Evolutionary conservation across 2,329 filamentous ascomycete species (phyloP).

Genomic region (Microdochium nivale): DNA sequence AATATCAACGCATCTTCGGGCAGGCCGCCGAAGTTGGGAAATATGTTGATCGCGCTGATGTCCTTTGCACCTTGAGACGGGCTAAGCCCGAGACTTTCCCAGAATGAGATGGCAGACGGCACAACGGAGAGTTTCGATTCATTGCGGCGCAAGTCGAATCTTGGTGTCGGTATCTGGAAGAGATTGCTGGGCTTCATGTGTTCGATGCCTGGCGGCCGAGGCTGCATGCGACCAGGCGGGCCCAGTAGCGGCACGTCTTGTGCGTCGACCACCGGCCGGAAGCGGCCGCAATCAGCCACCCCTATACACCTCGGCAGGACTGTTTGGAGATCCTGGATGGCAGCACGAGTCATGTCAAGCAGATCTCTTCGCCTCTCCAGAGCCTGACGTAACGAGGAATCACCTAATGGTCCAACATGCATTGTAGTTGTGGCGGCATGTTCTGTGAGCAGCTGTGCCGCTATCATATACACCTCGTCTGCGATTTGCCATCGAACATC

Average conservation of each 20-base stretch:
- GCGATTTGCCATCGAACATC: constrained; percentile 33
- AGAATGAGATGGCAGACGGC: constrained; percentile 67
- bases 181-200: constrained; percentile 41
- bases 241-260: constrained; percentile 46
- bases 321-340: constrained; percentile 37
- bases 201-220: constrained; percentile 37
- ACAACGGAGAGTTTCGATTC: constrained; percentile 64
- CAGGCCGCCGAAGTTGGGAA: constrained; percentile 57
- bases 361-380: constrained; percentile 29
- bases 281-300: constrained; percentile 28
- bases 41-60: constrained; percentile 61
- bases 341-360: constrained; percentile 33
- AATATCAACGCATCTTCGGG: constrained; percentile 53
- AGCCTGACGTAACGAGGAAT: constrained; percentile 18
- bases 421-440: constrained; percentile 51
- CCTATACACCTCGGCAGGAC: constrained; percentile 35
- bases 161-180: constrained; percentile 58
- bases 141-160: constrained; percentile 63
- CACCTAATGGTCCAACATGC: constrained; percentile 15
- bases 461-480: constrained; percentile 55
- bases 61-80: constrained; percentile 66
- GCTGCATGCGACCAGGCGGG: constrained; percentile 42
- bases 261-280: constrained; percentile 45
- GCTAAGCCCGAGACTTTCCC: constrained; percentile 70
- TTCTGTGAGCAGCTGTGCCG: constrained; percentile 64